phyloP scores from a whole-genome alignment of 192 early-diverging fungal species.

The Kickxella alabastrina region DNA sequence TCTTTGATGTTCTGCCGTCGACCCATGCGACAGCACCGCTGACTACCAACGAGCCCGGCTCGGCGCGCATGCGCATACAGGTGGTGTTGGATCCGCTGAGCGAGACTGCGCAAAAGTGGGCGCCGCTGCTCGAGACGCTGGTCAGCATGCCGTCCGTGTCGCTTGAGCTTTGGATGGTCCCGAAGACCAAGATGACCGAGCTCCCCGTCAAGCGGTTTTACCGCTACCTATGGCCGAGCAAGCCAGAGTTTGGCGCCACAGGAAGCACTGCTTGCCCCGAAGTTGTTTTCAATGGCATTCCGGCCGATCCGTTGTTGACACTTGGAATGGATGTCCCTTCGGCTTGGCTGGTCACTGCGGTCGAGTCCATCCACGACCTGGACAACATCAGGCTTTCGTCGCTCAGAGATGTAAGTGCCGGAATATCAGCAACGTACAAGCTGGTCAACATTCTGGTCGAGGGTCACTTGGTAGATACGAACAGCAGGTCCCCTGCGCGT shows the following conservation, averaged over 20 bases:
- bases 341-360: slow-evolving; percentile 85
- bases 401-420: slow-evolving; percentile 34
- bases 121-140: slow-evolving; percentile 66
- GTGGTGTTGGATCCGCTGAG: slow-evolving; percentile 77
- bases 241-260: slow-evolving; percentile 60
- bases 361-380: slow-evolving; percentile 78
- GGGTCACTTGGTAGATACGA: slow-evolving; percentile 77
- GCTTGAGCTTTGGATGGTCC: slow-evolving; percentile 69
- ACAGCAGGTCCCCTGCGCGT: slow-evolving; percentile 70
- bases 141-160: slow-evolving; percentile 59
- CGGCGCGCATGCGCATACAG: slow-evolving; percentile 36
- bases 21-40: slow-evolving; percentile 1
- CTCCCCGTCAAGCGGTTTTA: slow-evolving; percentile 87
- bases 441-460: slow-evolving; percentile 86
- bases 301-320: slow-evolving; percentile 76
- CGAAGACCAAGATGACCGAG: slow-evolving; percentile 52
- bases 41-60: slow-evolving; percentile 3
- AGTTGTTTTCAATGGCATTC: slow-evolving; percentile 72
- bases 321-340: slow-evolving; percentile 84
- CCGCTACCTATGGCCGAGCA: slow-evolving; percentile 70
- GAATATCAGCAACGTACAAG: slow-evolving; percentile 72
- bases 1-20: slow-evolving; percentile 13
- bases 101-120: slow-evolving; percentile 74
- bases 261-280: slow-evolving; percentile 38
- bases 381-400: slow-evolving; percentile 80